Percentiles rank a stretch among this genome's conserved stretches.
Conservation (phyloP, 1,284 basidiomycete species). For the Austroboletus niveus region DNA sequence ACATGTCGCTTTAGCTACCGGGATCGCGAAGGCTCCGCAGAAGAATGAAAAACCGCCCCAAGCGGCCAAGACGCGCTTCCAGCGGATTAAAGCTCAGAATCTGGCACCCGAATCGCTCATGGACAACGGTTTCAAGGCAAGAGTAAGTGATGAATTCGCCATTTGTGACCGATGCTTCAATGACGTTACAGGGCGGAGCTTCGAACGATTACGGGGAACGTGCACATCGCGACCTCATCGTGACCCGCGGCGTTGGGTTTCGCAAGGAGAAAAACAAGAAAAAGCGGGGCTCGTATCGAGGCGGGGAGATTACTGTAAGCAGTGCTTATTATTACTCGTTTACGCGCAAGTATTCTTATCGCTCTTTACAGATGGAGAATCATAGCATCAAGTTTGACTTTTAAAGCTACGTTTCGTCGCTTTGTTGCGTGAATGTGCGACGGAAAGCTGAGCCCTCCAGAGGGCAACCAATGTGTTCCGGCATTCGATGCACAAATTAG, state of each 20-base stretch:
- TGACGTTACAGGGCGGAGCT: slow-evolving; percentile 34
- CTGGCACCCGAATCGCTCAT: slow-evolving; percentile 61
- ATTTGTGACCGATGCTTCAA: background rate
- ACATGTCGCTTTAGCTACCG: slow-evolving; percentile 39
- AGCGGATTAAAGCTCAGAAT: slow-evolving; percentile 75
- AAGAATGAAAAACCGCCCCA: slow-evolving; percentile 38
- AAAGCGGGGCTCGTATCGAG: slow-evolving; percentile 90
- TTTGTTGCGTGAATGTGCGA: background rate
- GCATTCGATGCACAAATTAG: too few species aligned
- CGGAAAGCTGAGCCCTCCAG: too few species aligned
- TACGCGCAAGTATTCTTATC: slow-evolving; percentile 9
- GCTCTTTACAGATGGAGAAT: slow-evolving; percentile 58
- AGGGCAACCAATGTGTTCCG: too few species aligned
- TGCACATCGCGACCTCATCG: slow-evolving; percentile 85
- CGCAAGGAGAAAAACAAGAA: slow-evolving; percentile 99
- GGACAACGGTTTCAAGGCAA: slow-evolving; percentile 84
- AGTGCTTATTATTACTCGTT: slow-evolving; percentile 1
- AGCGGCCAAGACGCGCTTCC: slow-evolving; percentile 65
- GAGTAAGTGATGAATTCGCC: slow-evolving; percentile 49
- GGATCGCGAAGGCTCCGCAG: slow-evolving; percentile 1
- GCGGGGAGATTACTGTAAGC: slow-evolving; percentile 87
- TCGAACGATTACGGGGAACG: slow-evolving; percentile 84
- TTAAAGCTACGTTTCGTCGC: slow-evolving; percentile 19
- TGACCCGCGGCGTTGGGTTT: slow-evolving; percentile 93
- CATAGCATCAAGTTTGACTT: slow-evolving; percentile 83